Conservation (phyloP, 2,329 filamentous ascomycete species). For the Hypoxylon rubiginosum region DNA sequence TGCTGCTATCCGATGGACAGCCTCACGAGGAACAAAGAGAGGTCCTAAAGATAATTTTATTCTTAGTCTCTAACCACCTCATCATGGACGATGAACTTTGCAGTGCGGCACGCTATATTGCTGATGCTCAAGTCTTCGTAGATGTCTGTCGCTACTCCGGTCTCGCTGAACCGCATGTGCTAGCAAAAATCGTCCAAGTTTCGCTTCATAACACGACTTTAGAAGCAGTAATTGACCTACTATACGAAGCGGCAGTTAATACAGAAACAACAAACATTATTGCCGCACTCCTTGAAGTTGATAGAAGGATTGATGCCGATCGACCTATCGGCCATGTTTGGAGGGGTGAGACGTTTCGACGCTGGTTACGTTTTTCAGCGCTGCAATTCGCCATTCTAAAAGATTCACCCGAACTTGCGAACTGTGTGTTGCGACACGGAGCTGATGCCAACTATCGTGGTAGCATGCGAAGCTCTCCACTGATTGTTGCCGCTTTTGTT, state of each 20-base stretch:
- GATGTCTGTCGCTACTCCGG: constrained; percentile 10
- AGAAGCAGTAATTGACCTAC: constrained; percentile 2
- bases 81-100: background rate
- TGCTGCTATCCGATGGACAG: background rate
- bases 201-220: constrained; percentile 12
- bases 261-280: constrained; percentile 11
- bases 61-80: constrained; percentile 13
- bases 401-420: background rate
- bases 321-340: background rate
- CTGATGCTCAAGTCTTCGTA: constrained; percentile 10
- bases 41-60: constrained; percentile 12
- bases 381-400: constrained; percentile 6
- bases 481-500: background rate
- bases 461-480: background rate
- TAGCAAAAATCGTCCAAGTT: constrained; percentile 6
- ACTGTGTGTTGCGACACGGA: background rate
- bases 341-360: background rate
- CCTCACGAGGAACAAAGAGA: constrained; percentile 13
- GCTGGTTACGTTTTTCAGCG: background rate
- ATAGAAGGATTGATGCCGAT: constrained; percentile 3
- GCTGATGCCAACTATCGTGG: background rate
- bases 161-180: background rate
- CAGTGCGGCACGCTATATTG: background rate
- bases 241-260: constrained; percentile 21
- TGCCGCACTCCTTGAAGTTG: background rate